phyloP scores from a whole-genome alignment of 2,329 filamentous ascomycete genomes.

The Fusarium mundagurra region DNA sequence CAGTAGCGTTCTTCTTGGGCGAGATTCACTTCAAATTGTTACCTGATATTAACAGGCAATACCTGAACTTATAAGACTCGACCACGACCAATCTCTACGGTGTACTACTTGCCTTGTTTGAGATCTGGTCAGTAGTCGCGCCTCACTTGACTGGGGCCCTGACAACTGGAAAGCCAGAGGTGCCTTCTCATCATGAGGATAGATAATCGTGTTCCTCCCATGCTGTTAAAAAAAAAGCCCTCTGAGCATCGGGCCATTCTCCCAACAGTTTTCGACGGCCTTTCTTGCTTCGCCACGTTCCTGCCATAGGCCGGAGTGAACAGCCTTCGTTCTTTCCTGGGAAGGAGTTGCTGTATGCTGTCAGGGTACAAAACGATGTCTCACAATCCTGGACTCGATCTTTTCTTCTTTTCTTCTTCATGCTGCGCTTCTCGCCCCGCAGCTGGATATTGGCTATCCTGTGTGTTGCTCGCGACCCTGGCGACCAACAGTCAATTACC shows the following conservation, averaged over 20 bases:
- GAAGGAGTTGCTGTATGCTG: not conserved
- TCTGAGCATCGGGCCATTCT: not conserved
- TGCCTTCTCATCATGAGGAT: not conserved
- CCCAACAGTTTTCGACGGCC: not conserved
- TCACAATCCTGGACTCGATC: not conserved
- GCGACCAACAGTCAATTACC: not conserved
- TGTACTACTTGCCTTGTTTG: not conserved
- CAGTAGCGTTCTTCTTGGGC: not conserved
- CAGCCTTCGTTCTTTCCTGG: not conserved
- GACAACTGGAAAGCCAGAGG: not conserved
- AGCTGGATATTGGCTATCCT: not conserved
- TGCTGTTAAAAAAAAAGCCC: no score
- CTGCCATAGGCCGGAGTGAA: no score
- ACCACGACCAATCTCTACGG: not conserved
- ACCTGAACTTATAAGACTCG: not conserved
- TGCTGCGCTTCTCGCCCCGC: not conserved
- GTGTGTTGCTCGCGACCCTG: not conserved
- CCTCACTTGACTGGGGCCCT: not conserved
- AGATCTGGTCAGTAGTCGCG: not conserved
- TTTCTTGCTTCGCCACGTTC: not conserved
- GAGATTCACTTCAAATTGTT: not conserved
- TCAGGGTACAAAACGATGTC: not conserved
- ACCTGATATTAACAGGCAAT: not conserved
- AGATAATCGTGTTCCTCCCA: not conserved
- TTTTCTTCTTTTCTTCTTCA: not conserved